Percentiles rank a stretch among this genome's conserved stretches.
phyloP scores from a whole-genome alignment of 2,329 filamentous ascomycete species.

The Epichloe brachyelytri region DNA sequence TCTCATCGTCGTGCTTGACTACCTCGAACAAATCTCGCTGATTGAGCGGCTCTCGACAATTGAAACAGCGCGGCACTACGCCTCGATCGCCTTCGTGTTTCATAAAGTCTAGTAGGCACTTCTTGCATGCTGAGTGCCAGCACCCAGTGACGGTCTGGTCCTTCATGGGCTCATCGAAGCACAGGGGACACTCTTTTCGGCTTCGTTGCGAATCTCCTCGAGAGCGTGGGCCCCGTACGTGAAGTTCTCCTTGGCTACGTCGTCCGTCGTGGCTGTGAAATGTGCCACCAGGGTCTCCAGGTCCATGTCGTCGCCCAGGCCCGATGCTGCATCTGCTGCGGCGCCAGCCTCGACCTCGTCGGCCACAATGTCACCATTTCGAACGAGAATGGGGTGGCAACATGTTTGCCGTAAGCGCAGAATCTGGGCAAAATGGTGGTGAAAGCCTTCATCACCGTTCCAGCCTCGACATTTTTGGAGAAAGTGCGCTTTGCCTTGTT shows the following conservation, averaged over 20 bases:
- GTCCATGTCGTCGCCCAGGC: conserved; percentile 92
- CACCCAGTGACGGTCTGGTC: conserved; percentile 90
- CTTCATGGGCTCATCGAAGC: conserved; percentile 89
- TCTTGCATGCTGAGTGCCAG: conserved; percentile 95
- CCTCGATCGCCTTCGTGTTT: conserved; percentile 70
- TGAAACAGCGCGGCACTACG: conserved; percentile 72
- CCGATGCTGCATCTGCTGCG: conserved; percentile 64
- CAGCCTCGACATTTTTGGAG: conserved; percentile 74
- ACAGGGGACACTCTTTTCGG: conserved; percentile 84
- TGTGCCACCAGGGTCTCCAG: conserved; percentile 71
- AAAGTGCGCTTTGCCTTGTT: conserved; percentile 73
- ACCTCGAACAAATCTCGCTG: conserved; percentile 85
- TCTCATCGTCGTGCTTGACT: conserved; percentile 56
- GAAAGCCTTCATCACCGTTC: conserved; percentile 87
- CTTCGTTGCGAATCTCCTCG: conserved; percentile 81
- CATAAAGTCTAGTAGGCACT: conserved; percentile 82
- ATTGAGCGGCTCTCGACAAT: conserved; percentile 74
- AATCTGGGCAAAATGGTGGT: conserved; percentile 95
- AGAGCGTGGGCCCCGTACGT: conserved; percentile 75
- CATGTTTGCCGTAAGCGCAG: conserved; percentile 84
- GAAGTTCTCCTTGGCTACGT: conserved; percentile 47
- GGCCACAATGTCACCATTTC: conserved; percentile 70
- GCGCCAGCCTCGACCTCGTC: conserved; percentile 73
- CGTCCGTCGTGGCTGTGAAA: conserved; percentile 60
- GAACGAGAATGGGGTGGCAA: conserved; percentile 81